Base-by-base conservation (phyloP, 257 asterid species). In the Solanum paucissectum region DNA sequence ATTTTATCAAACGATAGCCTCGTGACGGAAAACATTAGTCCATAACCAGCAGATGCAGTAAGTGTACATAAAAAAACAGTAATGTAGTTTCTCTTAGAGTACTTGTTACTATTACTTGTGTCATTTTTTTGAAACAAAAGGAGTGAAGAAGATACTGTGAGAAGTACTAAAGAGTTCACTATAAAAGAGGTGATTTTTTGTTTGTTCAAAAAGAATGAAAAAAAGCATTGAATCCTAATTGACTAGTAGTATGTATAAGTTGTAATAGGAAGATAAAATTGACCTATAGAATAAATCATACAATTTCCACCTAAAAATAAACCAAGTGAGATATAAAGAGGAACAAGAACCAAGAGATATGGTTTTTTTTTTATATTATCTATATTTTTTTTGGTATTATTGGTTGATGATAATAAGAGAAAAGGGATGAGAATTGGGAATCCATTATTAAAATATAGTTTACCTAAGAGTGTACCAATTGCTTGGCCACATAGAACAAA, bases 381-480 rank as follows among this genome's bases (percentile, higher is more conserved):
- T 44, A 44, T 37, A 25, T 33, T 33, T 33, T 33, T 33, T 33
- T 33, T 33, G 34, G 34, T 37, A 37, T 87, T 84, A 3, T 6
- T 8, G 1, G 44, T 46, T 42, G 76, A 34, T 44, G 86, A 13
- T 14, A 90, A 55, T 84, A 93, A 91, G 5, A 90, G 94, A 62
- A 94, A 90, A 6, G 98, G 99, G 77, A 95, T 18, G 7, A 95
- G 94, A 37, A 92, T 55, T 3, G 97, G 98, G 84, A 94, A 95
- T 8, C 97, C 98, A 20, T 93, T 91, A 83, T 93, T 90, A 89
- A 92, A 96, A 86, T 96, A 95, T 10, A 93, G 33, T 64, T 95
- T 81, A 83, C 94, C 97, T 86, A 96, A 69, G 20, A 96, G 86
- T 6, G 91, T 89, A 68, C 95, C 98, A 1, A 81, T 88, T 3